Evolutionary conservation across 495 filamentous ascomycete genomes (phyloP).

Genomic region (Aspergillus wentii): DNA sequence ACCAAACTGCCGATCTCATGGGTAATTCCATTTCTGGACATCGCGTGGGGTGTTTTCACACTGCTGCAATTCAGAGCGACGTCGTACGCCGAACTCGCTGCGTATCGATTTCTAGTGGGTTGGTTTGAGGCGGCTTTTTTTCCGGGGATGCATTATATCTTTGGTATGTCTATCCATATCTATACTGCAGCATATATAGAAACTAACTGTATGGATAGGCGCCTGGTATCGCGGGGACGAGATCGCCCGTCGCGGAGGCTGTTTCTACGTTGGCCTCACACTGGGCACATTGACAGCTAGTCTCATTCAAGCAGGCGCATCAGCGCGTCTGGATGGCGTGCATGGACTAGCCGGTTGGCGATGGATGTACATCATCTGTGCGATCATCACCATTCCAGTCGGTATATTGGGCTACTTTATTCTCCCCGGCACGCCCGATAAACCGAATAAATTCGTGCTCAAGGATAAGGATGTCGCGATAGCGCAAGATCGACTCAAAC

Average conservation of each 20-base stretch:
- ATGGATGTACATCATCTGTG: slow-evolving; percentile 52
- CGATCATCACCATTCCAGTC: slow-evolving; percentile 44
- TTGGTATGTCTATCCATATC: slow-evolving; percentile 51
- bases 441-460: slow-evolving; percentile 36
- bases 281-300: slow-evolving; percentile 47
- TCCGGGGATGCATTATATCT: slow-evolving; percentile 41
- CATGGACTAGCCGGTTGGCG: slow-evolving; percentile 47
- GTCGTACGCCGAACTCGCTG: slow-evolving; percentile 28
- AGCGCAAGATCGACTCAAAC: slow-evolving; percentile 22
- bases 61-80: slow-evolving; percentile 37
- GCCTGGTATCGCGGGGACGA: slow-evolving; percentile 38
- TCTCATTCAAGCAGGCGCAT: slow-evolving; percentile 44
- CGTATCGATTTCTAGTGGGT: slow-evolving; percentile 79
- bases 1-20: slow-evolving; percentile 43
- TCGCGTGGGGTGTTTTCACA: slow-evolving; percentile 44
- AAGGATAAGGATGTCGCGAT: slow-evolving; percentile 32
- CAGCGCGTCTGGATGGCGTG: slow-evolving; percentile 35
- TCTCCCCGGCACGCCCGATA: slow-evolving; percentile 36
- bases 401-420: slow-evolving; percentile 39
- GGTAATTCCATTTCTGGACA: slow-evolving; percentile 38
- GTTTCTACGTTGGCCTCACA: slow-evolving; percentile 45
- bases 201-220: slow-evolving; percentile 28
- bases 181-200: too few relatives aligned
- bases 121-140: slow-evolving; percentile 63
- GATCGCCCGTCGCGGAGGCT: slow-evolving; percentile 39